Conservation (phyloP, 148 eudicot species). For the Vaccinium myrtillus region DNA sequence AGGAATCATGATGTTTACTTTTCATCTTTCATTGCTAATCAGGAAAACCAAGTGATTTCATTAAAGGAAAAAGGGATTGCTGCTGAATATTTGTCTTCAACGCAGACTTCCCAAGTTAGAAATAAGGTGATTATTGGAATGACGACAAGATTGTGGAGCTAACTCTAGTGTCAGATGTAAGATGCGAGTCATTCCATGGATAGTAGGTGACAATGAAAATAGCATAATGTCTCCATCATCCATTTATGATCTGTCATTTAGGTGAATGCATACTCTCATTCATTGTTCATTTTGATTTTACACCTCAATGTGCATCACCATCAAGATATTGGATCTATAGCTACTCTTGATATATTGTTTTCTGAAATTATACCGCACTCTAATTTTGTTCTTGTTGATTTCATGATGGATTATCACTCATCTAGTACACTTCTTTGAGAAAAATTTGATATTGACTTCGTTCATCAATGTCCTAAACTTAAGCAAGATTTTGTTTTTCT, state of each 20-base stretch:
- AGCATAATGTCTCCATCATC: not conserved
- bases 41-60: slow-evolving; percentile 94
- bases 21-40: not conserved
- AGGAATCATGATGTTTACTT: slow-evolving; percentile 2
- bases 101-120: slow-evolving; percentile 66
- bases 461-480: not conserved
- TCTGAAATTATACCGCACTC: not conserved
- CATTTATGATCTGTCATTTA: not conserved
- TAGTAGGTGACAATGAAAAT: slow-evolving; percentile 1
- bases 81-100: slow-evolving; percentile 89
- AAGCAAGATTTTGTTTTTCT: not conserved
- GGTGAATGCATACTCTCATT: not conserved
- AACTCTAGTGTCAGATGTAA: not conserved
- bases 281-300: slow-evolving; percentile 15
- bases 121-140: slow-evolving; percentile 50
- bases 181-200: not conserved
- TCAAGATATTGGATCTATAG: not conserved
- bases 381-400: not conserved
- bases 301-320: not conserved
- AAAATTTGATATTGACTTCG: not conserved
- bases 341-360: not conserved
- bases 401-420: not conserved
- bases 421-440: not conserved
- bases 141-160: not conserved
- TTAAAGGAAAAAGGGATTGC: slow-evolving; percentile 78